Conservation (phyloP, 2,329 filamentous ascomycete species). For the Xylariaceae sp. region DNA sequence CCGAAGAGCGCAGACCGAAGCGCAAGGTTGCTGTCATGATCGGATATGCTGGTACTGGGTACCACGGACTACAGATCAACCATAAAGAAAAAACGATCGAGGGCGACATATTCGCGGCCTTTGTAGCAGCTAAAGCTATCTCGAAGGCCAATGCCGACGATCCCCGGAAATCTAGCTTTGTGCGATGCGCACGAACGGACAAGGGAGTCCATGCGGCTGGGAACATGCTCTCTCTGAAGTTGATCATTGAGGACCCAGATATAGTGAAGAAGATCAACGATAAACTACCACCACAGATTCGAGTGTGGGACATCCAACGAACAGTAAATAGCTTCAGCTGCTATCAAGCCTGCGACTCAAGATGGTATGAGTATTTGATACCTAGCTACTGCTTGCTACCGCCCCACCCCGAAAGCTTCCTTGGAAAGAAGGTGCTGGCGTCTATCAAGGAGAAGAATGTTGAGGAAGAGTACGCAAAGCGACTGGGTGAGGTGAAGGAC, state of each 20-base stretch:
- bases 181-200: conserved; percentile 92
- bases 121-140: conserved; percentile 88
- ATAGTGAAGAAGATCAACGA: conserved; percentile 91
- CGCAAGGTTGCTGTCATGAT: conserved; percentile 95
- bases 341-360: conserved; percentile 91
- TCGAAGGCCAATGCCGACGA: conserved; percentile 97
- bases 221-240: conserved; percentile 91
- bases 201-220: conserved; percentile 97
- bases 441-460: conserved; percentile 73
- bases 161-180: conserved; percentile 92
- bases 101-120: conserved; percentile 89
- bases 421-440: conserved; percentile 83
- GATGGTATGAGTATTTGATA: conserved; percentile 97
- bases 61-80: conserved; percentile 95
- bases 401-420: conserved; percentile 83
- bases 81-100: conserved; percentile 88
- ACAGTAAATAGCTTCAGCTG: conserved; percentile 92
- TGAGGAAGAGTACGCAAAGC: conserved; percentile 66
- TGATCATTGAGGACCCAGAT: conserved; percentile 90
- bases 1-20: conserved; percentile 86
- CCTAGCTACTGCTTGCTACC: conserved; percentile 91
- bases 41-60: conserved; percentile 94
- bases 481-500: conserved; percentile 75
- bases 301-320: conserved; percentile 90
- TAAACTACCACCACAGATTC: conserved; percentile 82